A percentile compares a stretch with the other conserved stretches of the same genome.
These are phyloP conservation scores for Schizophyllum commune DNA, from an alignment of 1,284 basidiomycete genomes.

Conservation along the genomic window DNA sequence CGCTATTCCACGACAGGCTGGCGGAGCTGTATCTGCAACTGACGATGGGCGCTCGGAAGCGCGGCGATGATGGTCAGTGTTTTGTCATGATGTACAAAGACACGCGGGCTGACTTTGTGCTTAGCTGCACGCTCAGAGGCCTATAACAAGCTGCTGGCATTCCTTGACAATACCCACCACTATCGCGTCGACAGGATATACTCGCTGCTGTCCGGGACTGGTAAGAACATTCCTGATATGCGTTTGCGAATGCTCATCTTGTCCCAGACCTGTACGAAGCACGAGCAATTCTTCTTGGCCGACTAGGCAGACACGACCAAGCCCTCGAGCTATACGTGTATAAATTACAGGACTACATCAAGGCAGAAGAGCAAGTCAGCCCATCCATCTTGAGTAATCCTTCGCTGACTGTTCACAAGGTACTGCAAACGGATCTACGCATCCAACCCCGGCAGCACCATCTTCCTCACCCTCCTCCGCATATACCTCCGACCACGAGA, in stretches of 20 bases:
- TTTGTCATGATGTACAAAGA: neutral
- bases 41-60: conserved; percentile 47
- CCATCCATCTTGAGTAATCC: conserved; percentile 4
- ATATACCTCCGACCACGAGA: conserved; percentile 80
- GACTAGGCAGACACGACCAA: conserved; percentile 85
- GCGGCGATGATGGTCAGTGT: conserved; percentile 44
- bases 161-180: conserved; percentile 65
- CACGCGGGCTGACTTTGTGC: neutral
- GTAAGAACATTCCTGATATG: conserved; percentile 26
- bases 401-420: conserved; percentile 30
- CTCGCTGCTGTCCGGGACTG: conserved; percentile 66
- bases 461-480: conserved; percentile 82
- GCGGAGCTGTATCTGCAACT: conserved; percentile 78
- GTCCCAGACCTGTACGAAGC: conserved; percentile 74
- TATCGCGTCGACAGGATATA: conserved; percentile 82
- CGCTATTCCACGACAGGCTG: conserved; percentile 80
- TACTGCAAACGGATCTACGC: conserved; percentile 82
- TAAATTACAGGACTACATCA: conserved; percentile 69
- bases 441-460: conserved; percentile 46
- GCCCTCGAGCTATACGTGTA: conserved; percentile 93
- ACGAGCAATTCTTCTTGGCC: conserved; percentile 84
- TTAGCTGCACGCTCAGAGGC: conserved; percentile 36
- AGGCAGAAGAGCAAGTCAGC: conserved; percentile 76
- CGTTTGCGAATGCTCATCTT: neutral
- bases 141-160: conserved; percentile 69